Evolutionary conservation across 306 rosid species (phyloP).

Genomic region (Begonia fuchsioides): DNA sequence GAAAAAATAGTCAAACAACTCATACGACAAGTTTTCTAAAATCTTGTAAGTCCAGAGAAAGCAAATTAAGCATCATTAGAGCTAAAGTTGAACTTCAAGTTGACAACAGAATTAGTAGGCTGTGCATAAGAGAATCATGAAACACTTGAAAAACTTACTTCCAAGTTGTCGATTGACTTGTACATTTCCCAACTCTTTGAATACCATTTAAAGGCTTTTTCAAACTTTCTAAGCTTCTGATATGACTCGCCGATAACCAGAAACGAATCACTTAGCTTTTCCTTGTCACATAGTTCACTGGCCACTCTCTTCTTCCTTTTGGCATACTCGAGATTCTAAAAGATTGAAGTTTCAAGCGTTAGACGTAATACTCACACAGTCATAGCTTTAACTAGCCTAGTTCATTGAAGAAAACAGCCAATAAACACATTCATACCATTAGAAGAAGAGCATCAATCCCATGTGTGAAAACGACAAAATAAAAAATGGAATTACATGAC

Average conservation of each 20-base stretch:
- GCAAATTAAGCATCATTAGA: too few relatives aligned
- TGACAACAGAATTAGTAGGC: too few relatives aligned
- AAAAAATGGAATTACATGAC: too few relatives aligned
- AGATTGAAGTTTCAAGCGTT: conserved; percentile 12
- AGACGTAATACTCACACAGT: not conserved
- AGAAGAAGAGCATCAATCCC: too few relatives aligned
- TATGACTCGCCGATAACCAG: conserved; percentile 67
- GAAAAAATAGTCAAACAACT: conserved; percentile 1
- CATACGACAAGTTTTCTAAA: too few relatives aligned
- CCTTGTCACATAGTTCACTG: conserved; percentile 55
- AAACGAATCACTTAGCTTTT: conserved; percentile 58
- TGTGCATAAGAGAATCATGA: not conserved
- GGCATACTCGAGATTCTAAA: conserved; percentile 55
- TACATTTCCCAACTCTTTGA: conserved; percentile 59
- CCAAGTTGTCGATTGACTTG: conserved; percentile 56
- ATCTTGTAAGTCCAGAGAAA: too few relatives aligned
- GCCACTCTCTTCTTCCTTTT: conserved; percentile 66
- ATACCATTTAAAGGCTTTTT: conserved; percentile 70
- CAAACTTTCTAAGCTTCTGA: conserved; percentile 56
- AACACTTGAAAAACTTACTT: conserved; percentile 32
- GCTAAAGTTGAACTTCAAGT: too few relatives aligned
- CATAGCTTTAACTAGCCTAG: too few relatives aligned
- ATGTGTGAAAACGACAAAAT: too few relatives aligned
- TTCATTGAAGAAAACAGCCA: too few relatives aligned
- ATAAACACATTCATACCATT: too few relatives aligned